A percentile compares a stretch with the other conserved stretches of the same genome.
Conservation (phyloP, 768 basidiomycete genomes). For the Boletus rufocinnamomeus region DNA sequence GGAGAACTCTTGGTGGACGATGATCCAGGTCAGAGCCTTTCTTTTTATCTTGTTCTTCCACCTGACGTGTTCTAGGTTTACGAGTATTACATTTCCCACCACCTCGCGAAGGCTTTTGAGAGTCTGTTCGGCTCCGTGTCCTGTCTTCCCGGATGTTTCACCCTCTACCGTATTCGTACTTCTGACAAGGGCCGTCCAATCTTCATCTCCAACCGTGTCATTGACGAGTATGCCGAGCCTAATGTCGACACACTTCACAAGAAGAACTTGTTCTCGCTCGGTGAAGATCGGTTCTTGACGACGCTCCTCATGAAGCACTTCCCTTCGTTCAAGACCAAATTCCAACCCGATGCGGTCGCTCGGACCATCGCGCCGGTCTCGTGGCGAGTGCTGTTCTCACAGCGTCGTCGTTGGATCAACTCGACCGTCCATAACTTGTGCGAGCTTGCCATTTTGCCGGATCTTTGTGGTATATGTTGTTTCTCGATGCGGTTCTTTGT, state of each 20-base stretch:
- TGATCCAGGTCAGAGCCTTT: conserved; percentile 57
- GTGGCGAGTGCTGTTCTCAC: conserved; percentile 61
- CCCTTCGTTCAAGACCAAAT: conserved; percentile 69
- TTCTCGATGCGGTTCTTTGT: conserved; percentile 79
- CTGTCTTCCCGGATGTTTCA: conserved; percentile 74
- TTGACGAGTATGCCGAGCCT: conserved; percentile 67
- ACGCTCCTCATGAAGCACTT: conserved; percentile 72
- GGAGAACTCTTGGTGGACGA: conserved; percentile 72
- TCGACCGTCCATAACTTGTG: conserved; percentile 70
- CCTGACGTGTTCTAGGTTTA: conserved; percentile 47
- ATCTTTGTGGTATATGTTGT: conserved; percentile 67
- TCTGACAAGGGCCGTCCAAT: conserved; percentile 72
- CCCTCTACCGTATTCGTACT: conserved; percentile 68
- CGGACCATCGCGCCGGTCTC: conserved; percentile 66
- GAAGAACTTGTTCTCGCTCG: conserved; percentile 69
- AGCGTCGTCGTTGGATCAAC: conserved; percentile 74
- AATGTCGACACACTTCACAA: conserved; percentile 70
- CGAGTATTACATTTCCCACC: conserved; percentile 69
- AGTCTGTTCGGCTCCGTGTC: conserved; percentile 69
- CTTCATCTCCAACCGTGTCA: conserved; percentile 71
- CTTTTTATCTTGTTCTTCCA: background rate
- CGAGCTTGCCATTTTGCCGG: conserved; percentile 61
- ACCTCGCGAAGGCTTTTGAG: conserved; percentile 70
- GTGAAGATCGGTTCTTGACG: conserved; percentile 72
- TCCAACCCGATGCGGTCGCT: conserved; percentile 62